phyloP scores from a whole-genome alignment of 176 grass and related monocot genomes.

The Tillandsia fasciculata region DNA sequence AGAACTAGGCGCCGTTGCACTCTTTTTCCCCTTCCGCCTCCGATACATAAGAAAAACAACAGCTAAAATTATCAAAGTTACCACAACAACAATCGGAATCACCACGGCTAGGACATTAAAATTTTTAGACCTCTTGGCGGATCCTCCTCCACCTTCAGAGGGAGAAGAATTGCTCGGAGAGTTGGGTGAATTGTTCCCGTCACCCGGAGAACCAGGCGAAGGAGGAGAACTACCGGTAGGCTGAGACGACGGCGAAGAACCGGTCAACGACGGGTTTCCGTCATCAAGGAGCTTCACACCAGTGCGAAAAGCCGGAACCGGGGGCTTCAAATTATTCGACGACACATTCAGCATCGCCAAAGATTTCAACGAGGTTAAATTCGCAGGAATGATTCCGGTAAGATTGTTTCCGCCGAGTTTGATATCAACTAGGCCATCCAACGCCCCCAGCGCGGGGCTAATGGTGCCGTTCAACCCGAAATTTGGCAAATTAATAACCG shows the following conservation, averaged over 20 bases:
- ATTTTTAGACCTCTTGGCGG: constrained; percentile 4
- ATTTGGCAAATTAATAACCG: constrained; percentile 37
- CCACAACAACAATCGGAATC: constrained; percentile 30
- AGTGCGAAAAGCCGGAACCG: constrained; percentile 36
- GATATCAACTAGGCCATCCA: constrained; percentile 37
- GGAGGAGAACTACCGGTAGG: not conserved
- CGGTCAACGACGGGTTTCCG: constrained; percentile 31
- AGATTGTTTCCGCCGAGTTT: constrained; percentile 50
- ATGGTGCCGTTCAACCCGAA: constrained; percentile 56
- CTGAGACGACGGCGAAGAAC: constrained; percentile 3
- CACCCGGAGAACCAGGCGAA: not conserved
- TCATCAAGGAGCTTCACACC: constrained; percentile 28
- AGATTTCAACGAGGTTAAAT: constrained; percentile 34
- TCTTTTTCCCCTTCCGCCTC: constrained; percentile 19
- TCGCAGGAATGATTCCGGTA: constrained; percentile 44
- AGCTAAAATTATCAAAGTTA: constrained; percentile 3
- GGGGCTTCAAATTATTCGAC: constrained; percentile 52
- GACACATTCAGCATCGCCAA: constrained; percentile 55
- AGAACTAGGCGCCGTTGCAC: constrained; percentile 14
- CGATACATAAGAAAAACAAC: constrained; percentile 22
- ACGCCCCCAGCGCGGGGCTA: constrained; percentile 42
- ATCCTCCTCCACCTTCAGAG: not conserved
- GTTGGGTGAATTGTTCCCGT: not conserved
- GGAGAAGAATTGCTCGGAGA: constrained; percentile 3
- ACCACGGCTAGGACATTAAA: constrained; percentile 27